phyloP scores from a whole-genome alignment of 352 stramenopile genomes.

The Elongisporangium senticosum region DNA sequence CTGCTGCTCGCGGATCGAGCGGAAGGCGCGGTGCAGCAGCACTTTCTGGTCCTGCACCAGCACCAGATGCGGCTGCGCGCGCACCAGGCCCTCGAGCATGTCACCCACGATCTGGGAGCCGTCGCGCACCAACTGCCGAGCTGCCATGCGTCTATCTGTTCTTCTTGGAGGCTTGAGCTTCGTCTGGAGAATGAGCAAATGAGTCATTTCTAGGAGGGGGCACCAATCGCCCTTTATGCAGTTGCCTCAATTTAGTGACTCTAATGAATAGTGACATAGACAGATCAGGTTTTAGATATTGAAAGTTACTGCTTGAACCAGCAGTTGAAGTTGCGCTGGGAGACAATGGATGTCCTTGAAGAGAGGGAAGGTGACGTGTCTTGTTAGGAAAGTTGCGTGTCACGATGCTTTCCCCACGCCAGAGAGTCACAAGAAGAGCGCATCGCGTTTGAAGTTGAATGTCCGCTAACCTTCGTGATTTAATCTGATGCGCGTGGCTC shows the following conservation, averaged over 20 bases:
- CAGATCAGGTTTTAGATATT: neutral
- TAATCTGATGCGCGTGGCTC: no score
- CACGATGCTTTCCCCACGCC: neutral
- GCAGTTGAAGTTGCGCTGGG: neutral
- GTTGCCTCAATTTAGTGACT: neutral
- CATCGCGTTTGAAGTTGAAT: neutral
- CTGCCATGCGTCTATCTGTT: slow-evolving; percentile 10
- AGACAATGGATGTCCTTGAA: neutral
- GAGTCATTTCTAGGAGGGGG: neutral
- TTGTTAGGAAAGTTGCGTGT: neutral
- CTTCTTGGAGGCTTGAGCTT: neutral
- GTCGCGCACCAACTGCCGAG: slow-evolving; percentile 49
- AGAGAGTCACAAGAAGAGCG: neutral
- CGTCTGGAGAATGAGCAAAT: slow-evolving; percentile 1
- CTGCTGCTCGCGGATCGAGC: slow-evolving; percentile 50
- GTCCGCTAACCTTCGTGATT: neutral
- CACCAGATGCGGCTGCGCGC: slow-evolving; percentile 59
- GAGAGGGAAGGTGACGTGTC: neutral
- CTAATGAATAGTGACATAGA: neutral
- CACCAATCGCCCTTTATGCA: neutral
- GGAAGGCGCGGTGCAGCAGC: slow-evolving; percentile 70
- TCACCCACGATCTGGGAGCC: slow-evolving; percentile 52
- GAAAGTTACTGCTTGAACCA: neutral
- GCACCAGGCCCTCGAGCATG: slow-evolving; percentile 74
- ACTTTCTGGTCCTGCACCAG: slow-evolving; percentile 57